Base-by-base conservation (phyloP, 805 yeast genomes). In the Metschnikowia picachoensis region DNA sequence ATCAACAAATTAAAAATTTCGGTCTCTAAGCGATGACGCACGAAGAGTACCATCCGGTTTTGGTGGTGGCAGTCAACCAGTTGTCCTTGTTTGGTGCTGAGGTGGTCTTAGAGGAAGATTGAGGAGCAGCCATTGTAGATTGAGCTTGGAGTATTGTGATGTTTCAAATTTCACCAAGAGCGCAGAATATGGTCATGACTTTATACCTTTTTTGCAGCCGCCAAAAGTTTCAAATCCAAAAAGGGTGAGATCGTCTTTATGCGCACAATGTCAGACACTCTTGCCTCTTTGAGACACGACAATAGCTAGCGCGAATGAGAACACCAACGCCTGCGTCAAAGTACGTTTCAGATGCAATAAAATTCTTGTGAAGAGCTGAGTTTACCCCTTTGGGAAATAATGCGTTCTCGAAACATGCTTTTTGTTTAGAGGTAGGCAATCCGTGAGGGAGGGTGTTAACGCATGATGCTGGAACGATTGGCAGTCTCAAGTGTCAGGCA, bases 61-160 rank as follows among this genome's bases (percentile, higher is more conserved):
- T 12, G 40, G 32, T 27, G 40, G 11, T 13, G 28, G 40, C 40
- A 17, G 40, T 37, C 16, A 37, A 27, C 32, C 30, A 37, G 32
- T 37, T 37, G 40, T 37, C 40, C 25, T 37, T 37, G 32, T 37
- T 37, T 27, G 40, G 32, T 10, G 40, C 25, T 7, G 38, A 35
- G 11, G 38, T 35, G 38, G 27, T 35, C 38, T 35, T 35, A 28
- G 38, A 35, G 29, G 38, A 25, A 15, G 40, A 28, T 37, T 37
- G 14, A 12, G 40, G 32, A 10, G 40, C 32, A 27, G 30, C 32
- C 32, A 37, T 37, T 35, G n/a, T 35, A 3, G 31, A 28, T 2
- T 15, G 32, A 3, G 6, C 9, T 30, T 30, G 32, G 12, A 12
- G 8, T 30, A 6, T 30, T 30, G 32, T 30, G 8, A 30, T 30